Evolutionary conservation across 2,329 filamentous ascomycete genomes (phyloP).

Genomic region (Exophiala lecanii-corni): DNA sequence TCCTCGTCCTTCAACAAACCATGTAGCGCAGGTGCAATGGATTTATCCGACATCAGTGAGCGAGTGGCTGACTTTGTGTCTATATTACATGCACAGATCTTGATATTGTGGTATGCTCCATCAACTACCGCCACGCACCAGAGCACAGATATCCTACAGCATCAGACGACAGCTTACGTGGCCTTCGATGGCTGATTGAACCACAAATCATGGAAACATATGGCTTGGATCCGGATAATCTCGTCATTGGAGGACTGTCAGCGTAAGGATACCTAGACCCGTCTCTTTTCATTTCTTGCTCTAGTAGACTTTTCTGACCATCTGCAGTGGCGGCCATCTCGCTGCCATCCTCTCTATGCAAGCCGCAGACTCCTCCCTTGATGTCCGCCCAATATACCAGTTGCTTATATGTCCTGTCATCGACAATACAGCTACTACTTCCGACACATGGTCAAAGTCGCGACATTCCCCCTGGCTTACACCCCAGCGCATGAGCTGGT

Average conservation of each 20-base stretch:
- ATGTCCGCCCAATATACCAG: slow-evolving; percentile 42
- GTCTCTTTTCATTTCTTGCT: too few relatives aligned
- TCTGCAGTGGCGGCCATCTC: slow-evolving; percentile 44
- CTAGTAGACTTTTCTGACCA: too few relatives aligned
- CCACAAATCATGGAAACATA: too few relatives aligned
- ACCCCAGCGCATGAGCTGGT: slow-evolving; percentile 44
- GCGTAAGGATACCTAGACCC: background rate
- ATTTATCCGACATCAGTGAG: too few relatives aligned
- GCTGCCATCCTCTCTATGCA: slow-evolving; percentile 50
- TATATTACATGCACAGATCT: slow-evolving; percentile 41
- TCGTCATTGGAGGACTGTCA: background rate
- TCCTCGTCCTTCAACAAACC: too few relatives aligned
- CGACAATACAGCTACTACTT: slow-evolving; percentile 48
- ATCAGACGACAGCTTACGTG: slow-evolving; percentile 30
- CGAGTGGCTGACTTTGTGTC: too few relatives aligned
- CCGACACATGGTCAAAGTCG: slow-evolving; percentile 25
- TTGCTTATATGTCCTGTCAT: slow-evolving; percentile 55
- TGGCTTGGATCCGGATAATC: background rate
- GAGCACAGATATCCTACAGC: slow-evolving; percentile 37
- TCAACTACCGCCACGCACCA: slow-evolving; percentile 37
- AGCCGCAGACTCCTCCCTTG: slow-evolving; percentile 27
- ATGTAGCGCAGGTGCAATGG: too few relatives aligned
- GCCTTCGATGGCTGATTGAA: too few relatives aligned
- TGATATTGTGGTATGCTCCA: slow-evolving; percentile 36
- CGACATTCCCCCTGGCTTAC: slow-evolving; percentile 32